Evolutionary conservation across 305 asterid genomes (phyloP), one percentile per base, ranked within the genome.

Genomic region (Rubia tinctorum): DNA sequence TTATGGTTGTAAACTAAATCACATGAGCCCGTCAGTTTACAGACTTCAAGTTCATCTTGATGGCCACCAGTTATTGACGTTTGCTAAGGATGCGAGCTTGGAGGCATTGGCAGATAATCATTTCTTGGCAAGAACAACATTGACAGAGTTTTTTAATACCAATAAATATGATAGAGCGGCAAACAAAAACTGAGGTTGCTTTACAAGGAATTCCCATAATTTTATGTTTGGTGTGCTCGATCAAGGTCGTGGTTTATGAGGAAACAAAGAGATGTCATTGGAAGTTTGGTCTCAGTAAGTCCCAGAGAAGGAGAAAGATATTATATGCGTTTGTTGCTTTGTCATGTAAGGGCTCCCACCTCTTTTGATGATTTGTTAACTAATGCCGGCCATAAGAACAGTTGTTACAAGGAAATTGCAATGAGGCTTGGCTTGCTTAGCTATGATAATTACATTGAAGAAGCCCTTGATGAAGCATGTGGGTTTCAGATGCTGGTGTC

Each of bases 251-350:
- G 72, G 56, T 4, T 2, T 2, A 17, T 6, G 1, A 7, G 47
- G 44, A 66, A 67, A 2, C 2, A 34, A 0, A 7, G 25, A 1
- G 43, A 8, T 1, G 51, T 37, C 0, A 39, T 66, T 66, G 73
- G 73, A 2, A 58, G 68, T 2, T 7, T 61, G 2, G 44, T n/a
- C 3, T 37, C 68, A 0, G 71, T 53, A 10, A 56, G 59, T 5
- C 68, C 73, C 13, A 5, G 12, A 5, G 64, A 73, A 49, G 65
- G 64, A 14, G 77, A 63, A 5, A 9, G 51, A 25, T 74, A 74
- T 18, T 74, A 51, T 22, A 18, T 55, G 5, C 59, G 47, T 18
- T 22, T 74, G 1, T 44, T 39, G 6, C 40, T 66, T 0, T 30
- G 7, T 2, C 22, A 66, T 40, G 59, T 74, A 2, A 4, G 59